Conservation (phyloP, 2,329 filamentous ascomycete species). For the Rachicladosporium sp. region DNA sequence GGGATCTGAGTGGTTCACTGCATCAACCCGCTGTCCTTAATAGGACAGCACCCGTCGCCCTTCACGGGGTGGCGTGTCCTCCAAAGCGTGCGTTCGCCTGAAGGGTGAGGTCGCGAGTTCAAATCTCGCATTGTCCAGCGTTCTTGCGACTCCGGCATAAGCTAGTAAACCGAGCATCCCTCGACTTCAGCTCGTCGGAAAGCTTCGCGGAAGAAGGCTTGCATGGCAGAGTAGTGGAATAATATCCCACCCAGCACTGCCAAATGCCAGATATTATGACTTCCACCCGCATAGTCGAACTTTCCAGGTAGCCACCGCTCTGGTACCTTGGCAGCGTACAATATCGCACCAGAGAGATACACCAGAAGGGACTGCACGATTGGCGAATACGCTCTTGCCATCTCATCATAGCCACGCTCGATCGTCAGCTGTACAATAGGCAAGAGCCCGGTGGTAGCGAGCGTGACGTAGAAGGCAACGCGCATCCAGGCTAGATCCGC, state of each 20-base stretch:
- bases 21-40: no score
- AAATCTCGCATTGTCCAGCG: no score
- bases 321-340: slow-evolving; percentile 86
- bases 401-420: slow-evolving; percentile 64
- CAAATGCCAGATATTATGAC: slow-evolving; percentile 95
- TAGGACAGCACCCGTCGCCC: no score
- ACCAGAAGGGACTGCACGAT: slow-evolving; percentile 76
- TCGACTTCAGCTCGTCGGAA: slow-evolving; percentile 23
- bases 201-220: slow-evolving; percentile 67
- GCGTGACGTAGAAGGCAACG: slow-evolving; percentile 79
- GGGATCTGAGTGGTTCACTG: no score
- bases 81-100: no score
- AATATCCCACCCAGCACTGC: slow-evolving; percentile 89
- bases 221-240: slow-evolving; percentile 94
- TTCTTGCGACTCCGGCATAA: neutral
- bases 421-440: slow-evolving; percentile 74
- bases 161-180: slow-evolving; percentile 19
- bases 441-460: slow-evolving; percentile 78
- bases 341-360: slow-evolving; percentile 69
- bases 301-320: slow-evolving; percentile 86
- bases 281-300: slow-evolving; percentile 91
- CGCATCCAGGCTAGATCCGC: slow-evolving; percentile 85
- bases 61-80: no score
- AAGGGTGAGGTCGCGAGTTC: no score
- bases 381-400: slow-evolving; percentile 79